A percentile compares a stretch with the other conserved stretches of the same genome.
Evolutionary conservation across 2,329 filamentous ascomycete genomes (phyloP).

Genomic region (Teratosphaeriaceae sp.): DNA sequence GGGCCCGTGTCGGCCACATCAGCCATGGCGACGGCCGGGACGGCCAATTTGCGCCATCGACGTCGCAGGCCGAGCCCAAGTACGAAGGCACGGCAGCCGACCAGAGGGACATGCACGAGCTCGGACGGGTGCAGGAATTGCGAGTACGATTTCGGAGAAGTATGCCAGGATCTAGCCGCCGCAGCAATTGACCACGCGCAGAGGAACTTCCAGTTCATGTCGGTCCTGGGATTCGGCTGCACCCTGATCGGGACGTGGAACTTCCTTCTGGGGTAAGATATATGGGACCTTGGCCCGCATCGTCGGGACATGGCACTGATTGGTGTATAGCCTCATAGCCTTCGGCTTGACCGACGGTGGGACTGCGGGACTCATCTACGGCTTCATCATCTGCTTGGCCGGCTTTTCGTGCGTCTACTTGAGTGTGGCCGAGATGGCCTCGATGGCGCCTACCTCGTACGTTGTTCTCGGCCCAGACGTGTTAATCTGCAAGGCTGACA

Average conservation of each 20-base stretch:
- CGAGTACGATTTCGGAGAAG: background rate
- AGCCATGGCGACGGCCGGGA: background rate
- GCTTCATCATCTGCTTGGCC: conserved; percentile 27
- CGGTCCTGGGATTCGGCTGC: conserved; percentile 19
- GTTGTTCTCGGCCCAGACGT: too few relatives aligned
- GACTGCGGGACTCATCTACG: conserved; percentile 28
- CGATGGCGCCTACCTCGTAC: conserved; percentile 14
- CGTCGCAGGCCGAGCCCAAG: conserved; percentile 1
- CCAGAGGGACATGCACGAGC: conserved; percentile 4
- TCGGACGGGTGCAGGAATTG: conserved; percentile 9
- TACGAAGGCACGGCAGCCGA: conserved; percentile 6
- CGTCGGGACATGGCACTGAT: background rate
- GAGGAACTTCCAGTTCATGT: conserved; percentile 22
- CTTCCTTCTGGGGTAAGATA: conserved; percentile 8
- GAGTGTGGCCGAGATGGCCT: conserved; percentile 28
- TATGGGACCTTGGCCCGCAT: background rate
- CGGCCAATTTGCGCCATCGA: too few relatives aligned
- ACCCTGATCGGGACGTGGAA: conserved; percentile 22
- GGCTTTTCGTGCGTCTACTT: conserved; percentile 29
- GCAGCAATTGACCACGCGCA: conserved; percentile 8
- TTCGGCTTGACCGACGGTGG: conserved; percentile 15
- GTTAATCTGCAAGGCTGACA: too few relatives aligned
- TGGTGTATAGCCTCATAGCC: background rate
- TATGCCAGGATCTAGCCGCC: too few relatives aligned
- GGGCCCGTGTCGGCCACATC: background rate